Conservation (phyloP, 805 yeast genomes). For the Ogataea methanolica region DNA sequence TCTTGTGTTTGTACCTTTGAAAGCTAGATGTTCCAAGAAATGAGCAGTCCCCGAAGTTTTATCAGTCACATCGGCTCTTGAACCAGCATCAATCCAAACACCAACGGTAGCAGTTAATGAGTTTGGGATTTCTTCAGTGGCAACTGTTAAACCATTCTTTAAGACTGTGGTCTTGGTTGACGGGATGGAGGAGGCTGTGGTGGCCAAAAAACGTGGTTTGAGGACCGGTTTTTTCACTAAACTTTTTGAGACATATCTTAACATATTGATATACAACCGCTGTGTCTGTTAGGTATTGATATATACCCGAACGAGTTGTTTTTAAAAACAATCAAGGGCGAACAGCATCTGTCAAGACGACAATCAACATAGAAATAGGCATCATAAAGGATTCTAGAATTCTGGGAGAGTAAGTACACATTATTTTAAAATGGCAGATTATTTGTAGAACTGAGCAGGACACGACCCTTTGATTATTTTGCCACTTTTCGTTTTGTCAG, state of each 20-base stretch:
- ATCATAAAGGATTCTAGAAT: background rate
- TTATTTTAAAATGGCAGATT: no score
- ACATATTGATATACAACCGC: background rate
- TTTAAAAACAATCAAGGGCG: background rate
- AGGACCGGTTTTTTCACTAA: background rate
- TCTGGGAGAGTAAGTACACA: background rate
- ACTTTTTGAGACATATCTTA: background rate
- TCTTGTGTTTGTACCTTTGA: constrained; percentile 85
- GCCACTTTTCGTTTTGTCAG: no score
- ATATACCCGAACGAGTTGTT: background rate
- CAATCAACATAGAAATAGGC: no score
- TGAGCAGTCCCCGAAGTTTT: constrained; percentile 93
- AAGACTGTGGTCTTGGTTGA: constrained; percentile 65
- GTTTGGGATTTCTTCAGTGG: constrained; percentile 82
- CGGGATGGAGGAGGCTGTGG: constrained; percentile 29
- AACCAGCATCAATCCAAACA: constrained; percentile 98
- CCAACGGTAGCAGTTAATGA: constrained; percentile 96
- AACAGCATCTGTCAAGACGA: no score
- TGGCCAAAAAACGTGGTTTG: constrained; percentile 1
- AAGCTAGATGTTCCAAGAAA: constrained; percentile 92
- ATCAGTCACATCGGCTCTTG: constrained; percentile 84
- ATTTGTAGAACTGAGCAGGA: no score
- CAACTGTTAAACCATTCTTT: constrained; percentile 92
- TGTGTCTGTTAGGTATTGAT: background rate
- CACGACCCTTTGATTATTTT: no score